Evolutionary conservation across 148 eudicot species (phyloP), one percentile per base, ranked within the genome.

Genomic region (Beta vulgaris): DNA sequence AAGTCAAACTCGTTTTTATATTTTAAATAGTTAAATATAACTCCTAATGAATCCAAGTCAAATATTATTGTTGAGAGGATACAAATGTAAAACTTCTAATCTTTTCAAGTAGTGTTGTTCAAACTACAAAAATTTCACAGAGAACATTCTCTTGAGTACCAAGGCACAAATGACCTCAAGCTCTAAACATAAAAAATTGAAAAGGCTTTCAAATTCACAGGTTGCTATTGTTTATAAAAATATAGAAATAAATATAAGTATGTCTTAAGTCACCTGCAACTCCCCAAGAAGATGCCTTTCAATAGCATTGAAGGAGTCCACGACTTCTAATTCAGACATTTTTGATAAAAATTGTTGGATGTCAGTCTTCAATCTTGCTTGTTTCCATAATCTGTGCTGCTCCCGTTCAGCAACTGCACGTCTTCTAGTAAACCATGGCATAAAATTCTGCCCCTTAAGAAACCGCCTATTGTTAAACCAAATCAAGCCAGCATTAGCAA

Each of bases 381-480:
- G 89, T 77, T 87, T 88, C 98, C 98, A 95, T 19, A 90, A 84
- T 81, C 88, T 89, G 61, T 77, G 80, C 42, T 90, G 98, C 76
- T 95, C 97, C 76, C 88, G 93, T 77, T 87, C 94, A 81, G 93
- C 91, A 80, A 86, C 93, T 71, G 92, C 89, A 70, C 91, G 89
- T 69, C 85, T 90, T 82, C 98, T 83, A 69, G 80, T 84, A 82
- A 95, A 95, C 98, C 98, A 95, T 53, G 92, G 96, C 86, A 73
- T 65, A 80, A 95, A 95, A 75, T 95, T 95, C 62, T 82, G 79
- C 69, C 98, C 98, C 77, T 74, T 86, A 75, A 95, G 82, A 84
- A 95, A 95, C 73, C 92, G 92, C 85, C 98, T 95, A 64, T 46
- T 76, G 18, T 51, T 54, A 25, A 65, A 36, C 34, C 39, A 82